Evolutionary conservation across 2,329 filamentous ascomycete genomes (phyloP).

Genomic region (Fusarium metavorans): DNA sequence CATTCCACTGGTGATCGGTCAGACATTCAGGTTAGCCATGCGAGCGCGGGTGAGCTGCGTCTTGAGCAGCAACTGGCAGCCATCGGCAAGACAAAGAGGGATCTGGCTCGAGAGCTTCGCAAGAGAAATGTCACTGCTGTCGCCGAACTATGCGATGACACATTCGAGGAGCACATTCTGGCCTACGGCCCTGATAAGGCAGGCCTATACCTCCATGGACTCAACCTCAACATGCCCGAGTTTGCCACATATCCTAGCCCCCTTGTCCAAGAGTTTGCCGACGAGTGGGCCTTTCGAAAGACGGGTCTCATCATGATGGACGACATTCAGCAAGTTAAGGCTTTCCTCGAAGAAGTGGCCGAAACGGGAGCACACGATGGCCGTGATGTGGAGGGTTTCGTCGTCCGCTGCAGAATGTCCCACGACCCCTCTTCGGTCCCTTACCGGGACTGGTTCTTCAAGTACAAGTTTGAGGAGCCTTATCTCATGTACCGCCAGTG

Average conservation of each 20-base stretch:
- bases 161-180: constrained; percentile 96
- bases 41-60: constrained; percentile 83
- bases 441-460: constrained; percentile 98
- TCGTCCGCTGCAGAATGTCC: constrained; percentile 85
- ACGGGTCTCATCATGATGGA: constrained; percentile 84
- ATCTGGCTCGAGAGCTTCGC: constrained; percentile 82
- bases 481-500: constrained; percentile 99
- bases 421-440: constrained; percentile 61
- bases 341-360: constrained; percentile 85
- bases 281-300: constrained; percentile 93
- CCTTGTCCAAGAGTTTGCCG: constrained; percentile 90
- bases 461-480: constrained; percentile 99
- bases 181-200: constrained; percentile 86
- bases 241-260: constrained; percentile 88
- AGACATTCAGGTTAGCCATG: constrained; percentile 82
- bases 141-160: constrained; percentile 94
- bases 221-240: constrained; percentile 94
- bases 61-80: constrained; percentile 82
- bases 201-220: constrained; percentile 93
- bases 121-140: constrained; percentile 92
- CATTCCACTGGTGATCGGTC: constrained; percentile 89
- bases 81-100: constrained; percentile 81
- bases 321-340: constrained; percentile 78
- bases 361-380: constrained; percentile 92
- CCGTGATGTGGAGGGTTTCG: constrained; percentile 95